phyloP scores from a whole-genome alignment of 768 basidiomycete species.

The Flagelloscypha sp. region DNA sequence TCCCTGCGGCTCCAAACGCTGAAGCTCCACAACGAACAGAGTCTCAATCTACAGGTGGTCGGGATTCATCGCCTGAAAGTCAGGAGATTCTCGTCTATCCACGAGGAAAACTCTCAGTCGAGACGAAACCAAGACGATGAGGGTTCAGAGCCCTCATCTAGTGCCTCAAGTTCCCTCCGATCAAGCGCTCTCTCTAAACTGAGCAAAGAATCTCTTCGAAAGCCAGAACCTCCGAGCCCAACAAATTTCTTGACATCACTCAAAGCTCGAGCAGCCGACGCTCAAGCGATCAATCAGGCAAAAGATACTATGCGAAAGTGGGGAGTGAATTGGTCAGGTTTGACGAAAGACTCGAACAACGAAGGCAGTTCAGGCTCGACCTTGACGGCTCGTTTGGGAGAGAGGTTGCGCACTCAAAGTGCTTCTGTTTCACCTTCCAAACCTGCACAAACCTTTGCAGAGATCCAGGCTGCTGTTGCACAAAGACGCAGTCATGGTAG shows the following conservation, averaged over 20 bases:
- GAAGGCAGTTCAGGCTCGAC: no score
- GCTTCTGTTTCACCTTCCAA: constrained; percentile 23
- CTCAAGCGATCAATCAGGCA: constrained; percentile 78
- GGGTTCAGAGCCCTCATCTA: no score
- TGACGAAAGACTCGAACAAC: constrained; percentile 44
- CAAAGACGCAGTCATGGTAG: constrained; percentile 49
- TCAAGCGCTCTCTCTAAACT: no score
- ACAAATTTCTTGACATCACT: constrained; percentile 71
- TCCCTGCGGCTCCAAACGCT: no score
- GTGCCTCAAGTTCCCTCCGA: no score
- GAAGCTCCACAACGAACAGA: no score
- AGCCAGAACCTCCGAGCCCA: constrained; percentile 41
- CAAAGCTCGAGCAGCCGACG: constrained; percentile 71
- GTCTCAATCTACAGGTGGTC: no score
- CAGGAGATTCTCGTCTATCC: no score
- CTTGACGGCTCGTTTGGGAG: constrained; percentile 19
- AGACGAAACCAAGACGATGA: no score
- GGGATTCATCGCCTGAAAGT: no score
- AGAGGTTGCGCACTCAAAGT: constrained; percentile 24
- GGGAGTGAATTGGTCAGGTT: constrained; percentile 72
- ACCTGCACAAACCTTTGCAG: constrained; percentile 56
- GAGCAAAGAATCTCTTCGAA: no score
- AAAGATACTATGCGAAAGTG: constrained; percentile 90
- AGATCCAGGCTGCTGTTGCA: constrained; percentile 68
- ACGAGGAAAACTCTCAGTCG: no score